Evolutionary conservation across 2,329 filamentous ascomycete species (phyloP), one percentile per base, ranked within the genome.

Genomic region (Penicillium sp.): DNA sequence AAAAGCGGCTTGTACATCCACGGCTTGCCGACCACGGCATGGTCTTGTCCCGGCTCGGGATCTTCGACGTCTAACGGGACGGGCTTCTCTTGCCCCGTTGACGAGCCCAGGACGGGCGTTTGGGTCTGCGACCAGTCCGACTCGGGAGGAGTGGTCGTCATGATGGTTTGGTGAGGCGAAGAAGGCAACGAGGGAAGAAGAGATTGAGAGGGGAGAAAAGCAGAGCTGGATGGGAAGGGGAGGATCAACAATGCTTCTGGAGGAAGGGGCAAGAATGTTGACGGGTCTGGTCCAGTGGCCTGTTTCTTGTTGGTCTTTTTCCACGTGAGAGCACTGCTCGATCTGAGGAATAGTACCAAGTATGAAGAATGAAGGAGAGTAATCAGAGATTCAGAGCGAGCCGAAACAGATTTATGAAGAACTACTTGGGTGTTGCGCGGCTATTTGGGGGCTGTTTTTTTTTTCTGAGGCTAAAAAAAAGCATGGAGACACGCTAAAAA

Each of bases 1-100:
- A 86, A 70, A 25, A 69, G 57, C 51, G 82, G 79, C 70, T 84
- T 86, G 81, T 92, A 91, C 78, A 87, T 88, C 89, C 89, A 91
- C 63, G 76, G 65, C 50, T 73, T 75, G 2, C 76, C 77, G 22
- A 67, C 60, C 50, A 67, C 60, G n/a, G 61, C 31, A 42, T 62
- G 55, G 51, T 69, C 65, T 31, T 63, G 55, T 12, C 61, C 63
- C 17, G 66, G 49, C 51, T 73, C 70, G 31, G 68, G 62, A 49
- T 75, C 71, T 20, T 61, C 52, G 22, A 59, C 48, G n/a, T 60
- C 43, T 31, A 62, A 55, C 72, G 77, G 76, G n/a, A 76, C 74
- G 28, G 75, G 54, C 22, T 63, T 63, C 48, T 62, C 60, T 28
- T 54, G 61, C 1, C 56, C 12, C 34, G 39, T 54, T 1, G 60